Evolutionary conservation across 805 yeast genomes (phyloP), one percentile per base, ranked within the genome.

Genomic region (Metschnikowia drakensbergensis): DNA sequence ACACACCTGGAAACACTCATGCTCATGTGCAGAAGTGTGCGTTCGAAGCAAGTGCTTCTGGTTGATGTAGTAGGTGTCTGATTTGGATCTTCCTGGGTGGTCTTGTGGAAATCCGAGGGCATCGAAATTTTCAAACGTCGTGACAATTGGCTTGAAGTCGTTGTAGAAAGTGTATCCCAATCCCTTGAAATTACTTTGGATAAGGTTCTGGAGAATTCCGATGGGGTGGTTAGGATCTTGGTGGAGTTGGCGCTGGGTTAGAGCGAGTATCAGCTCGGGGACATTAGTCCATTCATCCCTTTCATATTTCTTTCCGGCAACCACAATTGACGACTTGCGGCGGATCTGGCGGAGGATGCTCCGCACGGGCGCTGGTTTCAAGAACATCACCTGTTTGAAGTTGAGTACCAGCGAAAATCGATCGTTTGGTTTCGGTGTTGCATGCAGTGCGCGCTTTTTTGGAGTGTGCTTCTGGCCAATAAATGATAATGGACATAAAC

Each of bases 21-120:
- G 80, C 67, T 94, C 99, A 66, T 94, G 99, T 0, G 99, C 99
- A 1, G 97, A 90, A 0, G 99, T 92, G 63, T 94, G 99, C 0
- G 99, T 94, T 60, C 99, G 75, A 51, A 94, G 69, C 28, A 94
- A 71, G 30, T 83, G 71, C 22, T 78, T 77, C 46, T 82, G 76
- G 68, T 94, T 91, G 46, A 94, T 63, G 60, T 94, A 94, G 66
- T 94, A 94, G 0, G 99, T 92, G 64, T 94, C 99, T 3, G 96
- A 86, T 59, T 80, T 86, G 17, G 94, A 81, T 60, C 99, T 76
- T 3, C 99, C 97, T 0, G 96, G 96, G 64, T 94, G 99, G 61
- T 91, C 96, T 32, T 65, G 59, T 1, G 97, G 96, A 65, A 94
- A 92, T 0, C 96, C 97, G 33, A 94, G 75, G 1, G 86, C 87